phyloP scores from a whole-genome alignment of 371 early-diverging fungal genomes.

The Funneliformis caledonium region DNA sequence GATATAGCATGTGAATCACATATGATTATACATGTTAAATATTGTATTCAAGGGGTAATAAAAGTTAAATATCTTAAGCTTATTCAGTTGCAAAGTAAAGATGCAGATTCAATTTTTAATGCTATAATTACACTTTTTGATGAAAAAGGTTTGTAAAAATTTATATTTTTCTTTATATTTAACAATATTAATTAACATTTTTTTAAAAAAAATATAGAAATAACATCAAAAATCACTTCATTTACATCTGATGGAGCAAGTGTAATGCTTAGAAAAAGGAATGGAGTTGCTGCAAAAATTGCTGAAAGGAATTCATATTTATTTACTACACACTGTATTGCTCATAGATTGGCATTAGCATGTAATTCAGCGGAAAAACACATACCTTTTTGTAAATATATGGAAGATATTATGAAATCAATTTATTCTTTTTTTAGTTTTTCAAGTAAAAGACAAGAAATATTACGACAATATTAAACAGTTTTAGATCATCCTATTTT shows the following conservation, averaged over 20 bases:
- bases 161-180: neutral
- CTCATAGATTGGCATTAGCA: neutral
- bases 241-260: neutral
- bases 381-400: neutral
- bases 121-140: neutral
- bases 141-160: neutral
- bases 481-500: neutral
- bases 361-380: neutral
- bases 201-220: neutral
- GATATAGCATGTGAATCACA: neutral
- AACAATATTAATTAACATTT: too few relatives aligned
- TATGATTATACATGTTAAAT: neutral
- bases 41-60: neutral
- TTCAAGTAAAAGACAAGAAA: neutral
- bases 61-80: neutral
- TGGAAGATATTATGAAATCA: neutral
- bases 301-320: neutral
- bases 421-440: neutral
- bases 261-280: neutral
- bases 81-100: neutral
- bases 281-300: neutral
- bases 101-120: neutral
- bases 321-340: neutral
- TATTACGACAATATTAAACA: neutral
- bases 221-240: neutral